Base-by-base conservation (phyloP, 2,329 filamentous ascomycete genomes). In the Neopestalotiopsis sp. region DNA sequence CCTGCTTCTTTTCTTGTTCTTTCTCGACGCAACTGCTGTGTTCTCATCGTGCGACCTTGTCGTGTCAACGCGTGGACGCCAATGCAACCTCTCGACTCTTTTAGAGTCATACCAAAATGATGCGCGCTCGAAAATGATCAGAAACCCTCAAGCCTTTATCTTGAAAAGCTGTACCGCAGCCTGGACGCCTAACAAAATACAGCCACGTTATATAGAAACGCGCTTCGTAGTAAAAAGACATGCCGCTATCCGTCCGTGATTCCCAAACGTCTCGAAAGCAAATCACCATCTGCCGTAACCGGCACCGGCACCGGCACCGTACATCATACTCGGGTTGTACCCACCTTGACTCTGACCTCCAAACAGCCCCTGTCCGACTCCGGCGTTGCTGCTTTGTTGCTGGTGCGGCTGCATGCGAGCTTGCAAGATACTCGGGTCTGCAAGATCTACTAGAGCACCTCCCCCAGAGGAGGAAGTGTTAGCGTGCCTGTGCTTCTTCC, bases 401-500 rank as follows among this genome's bases (percentile, higher is more conserved):
- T 92, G 90, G 86, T 96, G 93, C 85, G 96, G 95, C 85, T 97
- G 95, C 89, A 97, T 92, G 89, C 95, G 94, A 84, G 94, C 94
- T 88, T 97, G 95, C 89, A 98, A 91, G 89, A 98, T 98, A 89
- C 94, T 97, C 89, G 95, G 95, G 94, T 98, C 95, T 89, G 93
- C 94, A 95, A 97, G 94, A 97, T 98, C 95, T 88, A 97, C 95
- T 95, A 98, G 91, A 88, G 94, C 95, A 93, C 94, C 94, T 90
- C 94, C 95, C 88, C 93, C 93, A 91, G 94, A 97, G 91, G 95
- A 98, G 93, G 95, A 97, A 95, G 95, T 98, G 94, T 98, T 97
- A 96, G 94, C 95, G 92, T 98, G 95, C 91, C 95, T 97, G 89
- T 98, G 95, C 94, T 98, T 98, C 91, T 97, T 98, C 88, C 94